Conservation (phyloP, 768 basidiomycete genomes). For the Paxillus ammoniavirescens region DNA sequence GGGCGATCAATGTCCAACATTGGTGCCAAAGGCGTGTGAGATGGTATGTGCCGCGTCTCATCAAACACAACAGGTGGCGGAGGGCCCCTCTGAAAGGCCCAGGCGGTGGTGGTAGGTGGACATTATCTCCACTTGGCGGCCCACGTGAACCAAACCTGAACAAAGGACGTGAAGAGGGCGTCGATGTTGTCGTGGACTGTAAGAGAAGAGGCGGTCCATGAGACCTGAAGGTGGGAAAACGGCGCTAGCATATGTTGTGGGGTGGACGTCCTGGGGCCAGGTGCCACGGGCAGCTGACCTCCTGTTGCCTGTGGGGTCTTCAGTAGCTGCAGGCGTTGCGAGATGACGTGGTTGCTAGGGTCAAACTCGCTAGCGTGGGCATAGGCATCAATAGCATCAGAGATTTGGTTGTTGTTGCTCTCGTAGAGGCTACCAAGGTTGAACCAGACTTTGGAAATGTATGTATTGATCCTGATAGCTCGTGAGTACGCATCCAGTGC, state of each 20-base stretch:
- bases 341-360: conserved; percentile 78
- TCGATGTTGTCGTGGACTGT: conserved; percentile 38
- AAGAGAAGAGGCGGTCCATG: conserved; percentile 64
- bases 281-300: conserved; percentile 77
- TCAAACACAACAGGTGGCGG: conserved; percentile 81
- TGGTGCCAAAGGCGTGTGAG: conserved; percentile 72
- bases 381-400: conserved; percentile 98
- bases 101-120: conserved; percentile 60
- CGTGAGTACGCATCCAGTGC: conserved; percentile 87
- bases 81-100: conserved; percentile 81
- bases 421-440: conserved; percentile 97
- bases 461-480: conserved; percentile 97
- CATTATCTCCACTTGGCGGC: conserved; percentile 36
- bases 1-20: conserved; percentile 61
- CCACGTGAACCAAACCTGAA: conserved; percentile 71
- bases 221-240: conserved; percentile 70
- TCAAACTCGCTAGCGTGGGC: conserved; percentile 93
- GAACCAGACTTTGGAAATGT: conserved; percentile 81
- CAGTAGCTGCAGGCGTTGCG: conserved; percentile 73
- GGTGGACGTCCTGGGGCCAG: conserved; percentile 93
- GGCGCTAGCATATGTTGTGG: conserved; percentile 85
- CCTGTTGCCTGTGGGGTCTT: conserved; percentile 78
- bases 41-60: conserved; percentile 61
- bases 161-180: conserved; percentile 33
- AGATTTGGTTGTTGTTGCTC: conserved; percentile 98